A percentile compares a stretch with the other conserved stretches of the same genome.
phyloP scores from a whole-genome alignment of 2,329 filamentous ascomycete genomes.

The Dendryphion nanum region DNA sequence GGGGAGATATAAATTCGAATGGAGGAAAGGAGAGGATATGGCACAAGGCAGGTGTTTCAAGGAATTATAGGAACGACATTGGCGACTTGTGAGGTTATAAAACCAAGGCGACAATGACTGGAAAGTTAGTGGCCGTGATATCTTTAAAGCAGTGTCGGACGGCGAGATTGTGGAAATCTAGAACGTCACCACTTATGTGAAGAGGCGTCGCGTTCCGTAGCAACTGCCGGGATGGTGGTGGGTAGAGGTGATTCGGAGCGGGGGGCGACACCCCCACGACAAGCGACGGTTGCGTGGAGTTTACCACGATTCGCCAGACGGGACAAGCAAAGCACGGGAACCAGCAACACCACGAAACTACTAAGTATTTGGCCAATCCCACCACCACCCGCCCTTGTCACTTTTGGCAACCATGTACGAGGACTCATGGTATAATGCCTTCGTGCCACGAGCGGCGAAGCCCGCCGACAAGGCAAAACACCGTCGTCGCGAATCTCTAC shows the following conservation, averaged over 20 bases:
- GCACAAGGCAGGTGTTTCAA: not conserved
- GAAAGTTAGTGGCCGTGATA: slow-evolving; percentile 1
- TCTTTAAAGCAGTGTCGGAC: slow-evolving; percentile 1
- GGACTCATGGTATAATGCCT: slow-evolving; percentile 76
- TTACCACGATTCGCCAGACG: too few species aligned
- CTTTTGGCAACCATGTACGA: slow-evolving; percentile 63
- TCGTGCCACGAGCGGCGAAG: slow-evolving; percentile 62
- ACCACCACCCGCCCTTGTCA: not conserved
- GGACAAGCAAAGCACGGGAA: too few species aligned
- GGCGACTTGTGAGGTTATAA: slow-evolving; percentile 1
- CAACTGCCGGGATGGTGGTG: not conserved
- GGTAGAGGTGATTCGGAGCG: slow-evolving; percentile 6
- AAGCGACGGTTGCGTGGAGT: slow-evolving; percentile 5
- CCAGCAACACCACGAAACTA: not conserved
- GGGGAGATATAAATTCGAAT: slow-evolving; percentile 1
- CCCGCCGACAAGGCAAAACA: slow-evolving; percentile 54
- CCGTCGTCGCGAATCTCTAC: slow-evolving; percentile 66
- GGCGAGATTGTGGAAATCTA: slow-evolving; percentile 10
- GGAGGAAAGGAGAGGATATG: slow-evolving; percentile 1
- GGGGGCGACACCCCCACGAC: not conserved
- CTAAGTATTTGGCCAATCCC: not conserved
- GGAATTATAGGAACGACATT: slow-evolving; percentile 16
- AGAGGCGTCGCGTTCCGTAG: not conserved
- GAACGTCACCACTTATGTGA: slow-evolving; percentile 18
- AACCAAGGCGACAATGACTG: slow-evolving; percentile 6